These are phyloP conservation scores for Nannochloropsis oceanica DNA, from an alignment of 108 stramenopile species.

Conservation along the genomic window DNA sequence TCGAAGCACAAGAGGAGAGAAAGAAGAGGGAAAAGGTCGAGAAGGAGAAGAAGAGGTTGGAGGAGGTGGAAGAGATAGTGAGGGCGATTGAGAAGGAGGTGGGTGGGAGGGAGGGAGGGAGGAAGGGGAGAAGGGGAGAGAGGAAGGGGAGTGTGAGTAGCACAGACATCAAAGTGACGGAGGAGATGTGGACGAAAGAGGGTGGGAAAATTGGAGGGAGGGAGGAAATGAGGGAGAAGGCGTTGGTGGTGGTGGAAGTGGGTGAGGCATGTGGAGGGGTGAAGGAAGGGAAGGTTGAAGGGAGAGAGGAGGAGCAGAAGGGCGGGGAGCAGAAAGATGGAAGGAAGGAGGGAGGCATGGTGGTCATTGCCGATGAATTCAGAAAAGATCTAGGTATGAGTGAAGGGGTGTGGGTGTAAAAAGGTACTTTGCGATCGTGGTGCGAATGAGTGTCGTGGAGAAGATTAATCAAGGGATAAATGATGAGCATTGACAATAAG, in stretches of 20 bases:
- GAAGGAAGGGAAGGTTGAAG: background rate
- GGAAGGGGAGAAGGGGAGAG: slow-evolving; percentile 1
- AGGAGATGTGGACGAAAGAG: background rate
- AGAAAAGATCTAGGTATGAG: too few relatives aligned
- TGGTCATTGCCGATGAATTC: background rate
- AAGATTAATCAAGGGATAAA: background rate
- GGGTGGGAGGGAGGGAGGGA: background rate
- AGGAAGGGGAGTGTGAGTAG: slow-evolving; percentile 59
- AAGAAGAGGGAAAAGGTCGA: background rate
- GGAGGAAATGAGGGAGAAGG: background rate
- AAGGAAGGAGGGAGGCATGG: background rate
- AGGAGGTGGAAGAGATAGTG: background rate
- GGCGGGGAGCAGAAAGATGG: background rate
- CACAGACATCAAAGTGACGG: slow-evolving; percentile 36
- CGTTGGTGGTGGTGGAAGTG: background rate
- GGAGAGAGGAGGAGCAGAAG: background rate
- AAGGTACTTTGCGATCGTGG: background rate
- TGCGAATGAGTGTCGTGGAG: background rate
- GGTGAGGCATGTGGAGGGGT: background rate
- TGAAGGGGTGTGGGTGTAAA: too few relatives aligned
- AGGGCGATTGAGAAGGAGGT: background rate
- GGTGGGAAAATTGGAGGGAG: background rate
- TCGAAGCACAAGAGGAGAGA: background rate
- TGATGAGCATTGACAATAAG: background rate
- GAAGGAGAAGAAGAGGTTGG: background rate